These are phyloP conservation scores for Leccinum longicurvipes DNA, from an alignment of 768 basidiomycete species.

Conservation along the genomic window DNA sequence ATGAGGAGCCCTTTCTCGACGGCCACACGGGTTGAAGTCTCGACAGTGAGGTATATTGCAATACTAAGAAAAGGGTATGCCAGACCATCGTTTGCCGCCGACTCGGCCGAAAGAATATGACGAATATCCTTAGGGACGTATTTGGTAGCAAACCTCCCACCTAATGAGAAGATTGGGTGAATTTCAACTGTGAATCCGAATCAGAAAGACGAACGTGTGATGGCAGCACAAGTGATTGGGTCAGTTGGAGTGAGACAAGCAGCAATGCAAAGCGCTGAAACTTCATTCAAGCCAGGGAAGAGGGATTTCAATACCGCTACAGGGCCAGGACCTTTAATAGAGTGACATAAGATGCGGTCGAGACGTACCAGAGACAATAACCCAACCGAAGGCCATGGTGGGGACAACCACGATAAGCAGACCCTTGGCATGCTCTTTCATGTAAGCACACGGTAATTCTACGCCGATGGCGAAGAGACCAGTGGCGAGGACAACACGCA, in stretches of 20 bases:
- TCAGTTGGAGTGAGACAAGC: slow-evolving; percentile 94
- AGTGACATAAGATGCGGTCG: background rate
- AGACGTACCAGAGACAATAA: slow-evolving; percentile 61
- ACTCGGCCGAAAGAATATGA: slow-evolving; percentile 81
- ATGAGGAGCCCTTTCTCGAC: slow-evolving; percentile 83
- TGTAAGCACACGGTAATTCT: slow-evolving; percentile 84
- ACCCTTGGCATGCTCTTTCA: slow-evolving; percentile 73
- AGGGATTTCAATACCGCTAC: slow-evolving; percentile 64
- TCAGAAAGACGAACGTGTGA: slow-evolving; percentile 49
- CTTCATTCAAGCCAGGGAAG: slow-evolving; percentile 67
- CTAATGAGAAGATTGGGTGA: slow-evolving; percentile 31
- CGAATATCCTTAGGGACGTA: slow-evolving; percentile 76
- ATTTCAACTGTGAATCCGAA: background rate
- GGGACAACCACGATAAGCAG: slow-evolving; percentile 70
- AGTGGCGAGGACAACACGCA: slow-evolving; percentile 83
- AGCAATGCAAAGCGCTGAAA: slow-evolving; percentile 81
- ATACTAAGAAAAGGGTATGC: slow-evolving; percentile 91
- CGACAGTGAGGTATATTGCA: slow-evolving; percentile 80
- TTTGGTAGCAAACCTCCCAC: slow-evolving; percentile 64
- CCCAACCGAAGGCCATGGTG: slow-evolving; percentile 84
- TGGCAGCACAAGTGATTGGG: slow-evolving; percentile 86
- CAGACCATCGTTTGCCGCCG: slow-evolving; percentile 93
- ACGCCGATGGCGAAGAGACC: slow-evolving; percentile 95
- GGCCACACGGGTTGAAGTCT: slow-evolving; percentile 57
- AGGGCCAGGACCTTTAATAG: background rate